Evolutionary conservation across 768 basidiomycete genomes (phyloP).

Genomic region (Crassisporium funariophilum): DNA sequence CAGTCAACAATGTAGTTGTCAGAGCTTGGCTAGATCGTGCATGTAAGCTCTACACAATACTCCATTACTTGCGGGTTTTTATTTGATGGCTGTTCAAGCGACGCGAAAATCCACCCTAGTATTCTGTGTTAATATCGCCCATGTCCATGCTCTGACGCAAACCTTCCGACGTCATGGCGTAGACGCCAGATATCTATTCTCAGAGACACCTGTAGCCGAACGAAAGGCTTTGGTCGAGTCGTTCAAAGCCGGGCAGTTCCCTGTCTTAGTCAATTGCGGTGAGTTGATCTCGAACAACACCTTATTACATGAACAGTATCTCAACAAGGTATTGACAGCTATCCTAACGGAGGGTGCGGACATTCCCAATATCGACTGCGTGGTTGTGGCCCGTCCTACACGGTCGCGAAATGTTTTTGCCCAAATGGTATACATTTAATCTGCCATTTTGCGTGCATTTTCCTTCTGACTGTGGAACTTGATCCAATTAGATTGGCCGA

Average conservation of each 20-base stretch:
- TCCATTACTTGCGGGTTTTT: not conserved
- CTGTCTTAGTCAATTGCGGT: slow-evolving; percentile 92
- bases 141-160: slow-evolving; percentile 74
- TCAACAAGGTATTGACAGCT: slow-evolving; percentile 40
- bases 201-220: slow-evolving; percentile 63
- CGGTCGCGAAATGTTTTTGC: slow-evolving; percentile 86
- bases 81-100: slow-evolving; percentile 31
- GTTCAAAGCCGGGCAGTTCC: slow-evolving; percentile 75
- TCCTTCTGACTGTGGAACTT: not conserved
- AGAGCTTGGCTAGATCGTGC: slow-evolving; percentile 87
- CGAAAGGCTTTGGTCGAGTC: slow-evolving; percentile 62
- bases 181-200: slow-evolving; percentile 82
- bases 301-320: not conserved
- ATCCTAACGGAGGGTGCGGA: slow-evolving; percentile 94
- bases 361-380: slow-evolving; percentile 92
- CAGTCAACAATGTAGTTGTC: slow-evolving; percentile 77
- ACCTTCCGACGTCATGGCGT: slow-evolving; percentile 74
- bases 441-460: slow-evolving; percentile 8
- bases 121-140: slow-evolving; percentile 87
- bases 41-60: slow-evolving; percentile 43
- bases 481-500: slow-evolving; percentile 70
- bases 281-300: slow-evolving; percentile 12
- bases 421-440: slow-evolving; percentile 94
- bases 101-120: slow-evolving; percentile 84
- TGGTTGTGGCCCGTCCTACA: slow-evolving; percentile 86